These are phyloP conservation scores for Marchantia polymorpha DNA, from an alignment of 225 moss, liverwort and hornwort species.

Conservation along the genomic window DNA sequence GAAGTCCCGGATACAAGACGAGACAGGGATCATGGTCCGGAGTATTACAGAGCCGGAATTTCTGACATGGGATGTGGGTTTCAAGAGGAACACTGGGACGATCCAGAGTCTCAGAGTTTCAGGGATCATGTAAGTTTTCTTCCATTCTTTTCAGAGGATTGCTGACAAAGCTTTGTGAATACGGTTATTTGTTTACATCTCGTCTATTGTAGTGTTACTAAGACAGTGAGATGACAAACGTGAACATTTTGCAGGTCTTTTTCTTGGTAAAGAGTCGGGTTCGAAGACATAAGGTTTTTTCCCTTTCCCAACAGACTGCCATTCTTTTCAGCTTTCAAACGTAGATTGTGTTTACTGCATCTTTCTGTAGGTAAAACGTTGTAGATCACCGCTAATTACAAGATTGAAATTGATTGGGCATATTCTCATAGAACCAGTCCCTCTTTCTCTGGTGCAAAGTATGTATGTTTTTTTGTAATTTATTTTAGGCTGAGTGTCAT, in stretches of 20 bases:
- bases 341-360: too few relatives aligned
- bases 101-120: slow-evolving; percentile 45
- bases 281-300: slow-evolving; percentile 28
- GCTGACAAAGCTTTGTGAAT: neutral
- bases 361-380: too few relatives aligned
- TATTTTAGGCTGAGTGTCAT: too few relatives aligned
- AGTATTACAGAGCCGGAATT: slow-evolving; percentile 20
- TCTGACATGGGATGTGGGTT: slow-evolving; percentile 15
- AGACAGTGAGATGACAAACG: neutral
- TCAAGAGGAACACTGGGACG: slow-evolving; percentile 38
- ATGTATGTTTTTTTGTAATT: too few relatives aligned
- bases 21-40: slow-evolving; percentile 14
- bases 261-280: slow-evolving; percentile 36
- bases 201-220: neutral
- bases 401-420: too few relatives aligned
- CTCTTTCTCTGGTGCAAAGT: too few relatives aligned
- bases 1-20: slow-evolving; percentile 5
- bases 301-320: too few relatives aligned
- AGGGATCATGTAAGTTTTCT: slow-evolving; percentile 40
- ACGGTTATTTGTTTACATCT: too few relatives aligned
- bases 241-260: slow-evolving; percentile 33
- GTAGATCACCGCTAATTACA: too few relatives aligned
- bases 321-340: too few relatives aligned
- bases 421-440: too few relatives aligned
- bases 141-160: too few relatives aligned